Percentiles rank a stretch among this genome's conserved stretches.
Evolutionary conservation across 1,284 basidiomycete species (phyloP).

Genomic region (Veloporphyrellus conicus): DNA sequence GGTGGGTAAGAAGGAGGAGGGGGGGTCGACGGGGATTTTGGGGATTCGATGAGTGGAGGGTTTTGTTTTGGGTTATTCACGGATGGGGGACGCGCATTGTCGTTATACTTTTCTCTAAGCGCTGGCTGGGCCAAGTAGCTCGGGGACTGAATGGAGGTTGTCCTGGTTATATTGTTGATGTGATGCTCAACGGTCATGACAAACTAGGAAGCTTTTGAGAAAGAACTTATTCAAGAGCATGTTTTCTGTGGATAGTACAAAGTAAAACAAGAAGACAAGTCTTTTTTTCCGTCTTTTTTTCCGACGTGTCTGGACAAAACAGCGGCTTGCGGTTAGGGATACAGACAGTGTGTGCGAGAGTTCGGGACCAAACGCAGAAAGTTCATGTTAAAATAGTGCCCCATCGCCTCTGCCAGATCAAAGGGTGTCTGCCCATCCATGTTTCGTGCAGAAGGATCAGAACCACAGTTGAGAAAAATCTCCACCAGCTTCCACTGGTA

Average conservation of each 20-base stretch:
- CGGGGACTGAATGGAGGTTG: no score
- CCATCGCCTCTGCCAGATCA: slow-evolving; percentile 1
- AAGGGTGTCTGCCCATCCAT: not conserved
- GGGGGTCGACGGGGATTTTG: slow-evolving; percentile 33
- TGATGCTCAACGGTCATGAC: no score
- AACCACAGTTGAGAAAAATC: not conserved
- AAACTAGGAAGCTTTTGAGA: no score
- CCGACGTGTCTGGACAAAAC: no score
- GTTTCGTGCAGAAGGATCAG: slow-evolving; percentile 2
- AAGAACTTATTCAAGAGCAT: no score
- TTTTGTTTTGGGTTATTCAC: not conserved
- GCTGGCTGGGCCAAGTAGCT: not conserved
- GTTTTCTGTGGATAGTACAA: not conserved
- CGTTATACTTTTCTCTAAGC: no score
- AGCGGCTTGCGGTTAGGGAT: not conserved
- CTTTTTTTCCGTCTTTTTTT: not conserved
- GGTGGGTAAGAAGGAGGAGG: slow-evolving; percentile 33
- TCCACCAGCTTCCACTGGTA: not conserved
- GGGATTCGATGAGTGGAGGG: slow-evolving; percentile 30
- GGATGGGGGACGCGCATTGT: no score
- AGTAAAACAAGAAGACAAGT: not conserved
- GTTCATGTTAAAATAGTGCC: not conserved
- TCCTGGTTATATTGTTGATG: no score
- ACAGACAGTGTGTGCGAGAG: not conserved
- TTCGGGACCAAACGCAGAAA: slow-evolving; percentile 1